Conservation (phyloP, 306 rosid genomes). For the Cucurbita moschata region DNA sequence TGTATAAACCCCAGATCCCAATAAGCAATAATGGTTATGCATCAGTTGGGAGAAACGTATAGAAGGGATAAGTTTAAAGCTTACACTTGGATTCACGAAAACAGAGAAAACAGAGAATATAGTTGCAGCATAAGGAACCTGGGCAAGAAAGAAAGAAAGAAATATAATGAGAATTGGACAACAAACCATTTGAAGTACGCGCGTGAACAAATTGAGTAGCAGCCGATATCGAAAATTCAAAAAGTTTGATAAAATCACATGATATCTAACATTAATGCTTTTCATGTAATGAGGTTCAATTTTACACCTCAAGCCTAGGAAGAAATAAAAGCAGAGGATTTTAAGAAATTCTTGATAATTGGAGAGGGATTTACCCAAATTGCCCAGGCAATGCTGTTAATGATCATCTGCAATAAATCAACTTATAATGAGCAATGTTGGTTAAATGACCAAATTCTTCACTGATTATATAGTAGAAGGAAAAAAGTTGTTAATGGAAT, state of each 20-base stretch:
- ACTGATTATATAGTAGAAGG: neutral
- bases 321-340: neutral
- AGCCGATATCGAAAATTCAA: too few species aligned
- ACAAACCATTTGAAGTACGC: neutral
- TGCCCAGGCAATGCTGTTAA: conserved; percentile 62
- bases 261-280: neutral
- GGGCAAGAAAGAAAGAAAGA: conserved; percentile 15
- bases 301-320: neutral
- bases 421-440: neutral
- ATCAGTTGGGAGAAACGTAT: neutral
- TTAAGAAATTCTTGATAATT: neutral
- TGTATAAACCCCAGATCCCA: conserved; percentile 11
- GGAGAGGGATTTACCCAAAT: conserved; percentile 45
- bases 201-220: too few species aligned
- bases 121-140: conserved; percentile 76
- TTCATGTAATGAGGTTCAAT: neutral
- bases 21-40: neutral
- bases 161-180: neutral
- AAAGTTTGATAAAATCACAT: neutral
- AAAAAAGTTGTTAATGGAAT: neutral
- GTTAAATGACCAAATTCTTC: neutral
- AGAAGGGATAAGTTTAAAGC: conserved; percentile 10
- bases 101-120: conserved; percentile 26
- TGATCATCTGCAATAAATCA: conserved; percentile 33
- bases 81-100: conserved; percentile 53